Conservation (phyloP, 129 eudicot species). For the Pittosporum tobira region DNA sequence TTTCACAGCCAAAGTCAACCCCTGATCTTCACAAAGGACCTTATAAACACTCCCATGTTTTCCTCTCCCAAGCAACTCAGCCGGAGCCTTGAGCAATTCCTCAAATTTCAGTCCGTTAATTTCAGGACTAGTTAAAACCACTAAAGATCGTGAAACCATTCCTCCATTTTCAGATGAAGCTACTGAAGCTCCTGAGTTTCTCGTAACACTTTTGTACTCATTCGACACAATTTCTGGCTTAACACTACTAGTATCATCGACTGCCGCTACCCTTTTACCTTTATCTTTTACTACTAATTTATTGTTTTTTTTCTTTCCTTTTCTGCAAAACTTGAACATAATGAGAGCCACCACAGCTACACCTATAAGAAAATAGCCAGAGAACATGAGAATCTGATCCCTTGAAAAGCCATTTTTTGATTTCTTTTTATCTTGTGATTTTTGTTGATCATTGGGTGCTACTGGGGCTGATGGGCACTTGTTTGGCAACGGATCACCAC, state of each 20-base stretch:
- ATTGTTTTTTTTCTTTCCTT: conserved; percentile 24
- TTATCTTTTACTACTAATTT: conserved; percentile 2
- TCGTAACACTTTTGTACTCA: conserved; percentile 25
- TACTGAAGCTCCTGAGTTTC: conserved; percentile 34
- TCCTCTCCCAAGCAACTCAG: conserved; percentile 78
- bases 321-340: conserved; percentile 33
- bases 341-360: conserved; percentile 25
- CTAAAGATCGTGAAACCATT: conserved; percentile 38
- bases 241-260: conserved; percentile 25
- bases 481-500: conserved; percentile 53
- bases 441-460: too few relatives aligned
- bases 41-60: conserved; percentile 72
- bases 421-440: too few relatives aligned
- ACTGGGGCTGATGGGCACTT: conserved; percentile 17
- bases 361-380: conserved; percentile 45
- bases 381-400: conserved; percentile 50
- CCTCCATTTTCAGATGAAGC: conserved; percentile 32
- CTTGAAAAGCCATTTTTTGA: conserved; percentile 17
- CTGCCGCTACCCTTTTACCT: conserved; percentile 7
- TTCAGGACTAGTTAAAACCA: conserved; percentile 57
- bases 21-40: conserved; percentile 45
- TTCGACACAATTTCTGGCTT: conserved; percentile 23
- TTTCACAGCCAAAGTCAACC: conserved; percentile 49
- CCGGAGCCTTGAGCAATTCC: conserved; percentile 61
- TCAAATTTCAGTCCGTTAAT: conserved; percentile 63